These are phyloP conservation scores for Astrothelium macrocarpum DNA, from an alignment of 495 filamentous ascomycete genomes.

Conservation along the genomic window DNA sequence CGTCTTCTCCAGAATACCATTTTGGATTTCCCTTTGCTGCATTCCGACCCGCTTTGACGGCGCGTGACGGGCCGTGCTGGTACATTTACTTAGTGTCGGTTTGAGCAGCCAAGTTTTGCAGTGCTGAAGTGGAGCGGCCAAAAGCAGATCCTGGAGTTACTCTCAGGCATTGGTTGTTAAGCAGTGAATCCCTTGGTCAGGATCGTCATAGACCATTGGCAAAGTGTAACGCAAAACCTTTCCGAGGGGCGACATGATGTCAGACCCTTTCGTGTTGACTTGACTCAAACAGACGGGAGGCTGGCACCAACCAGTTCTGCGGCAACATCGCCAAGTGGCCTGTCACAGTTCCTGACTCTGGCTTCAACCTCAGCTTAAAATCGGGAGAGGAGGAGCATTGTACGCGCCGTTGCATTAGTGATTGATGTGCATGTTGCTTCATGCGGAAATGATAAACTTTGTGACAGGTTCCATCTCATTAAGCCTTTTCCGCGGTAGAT, in stretches of 20 bases:
- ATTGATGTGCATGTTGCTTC: too few relatives aligned
- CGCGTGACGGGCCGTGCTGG: background rate
- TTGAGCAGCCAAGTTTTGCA: background rate
- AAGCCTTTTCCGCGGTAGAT: too few relatives aligned
- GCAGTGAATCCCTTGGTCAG: background rate
- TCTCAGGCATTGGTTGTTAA: background rate
- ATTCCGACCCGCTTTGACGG: background rate
- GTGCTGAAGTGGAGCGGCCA: too few relatives aligned
- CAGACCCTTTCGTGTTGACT: background rate
- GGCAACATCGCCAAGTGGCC: background rate
- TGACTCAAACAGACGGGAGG: background rate
- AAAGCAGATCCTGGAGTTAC: background rate
- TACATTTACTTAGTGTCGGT: too few relatives aligned
- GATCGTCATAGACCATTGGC: background rate
- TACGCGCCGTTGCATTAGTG: too few relatives aligned
- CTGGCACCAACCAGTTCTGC: background rate
- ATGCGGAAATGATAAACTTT: too few relatives aligned
- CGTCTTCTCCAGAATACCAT: background rate
- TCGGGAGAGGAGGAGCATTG: too few relatives aligned
- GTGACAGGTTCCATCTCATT: too few relatives aligned
- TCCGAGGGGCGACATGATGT: background rate
- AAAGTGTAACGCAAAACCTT: background rate
- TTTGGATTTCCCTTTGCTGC: background rate
- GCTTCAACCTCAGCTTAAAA: too few relatives aligned
- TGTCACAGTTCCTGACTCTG: too few relatives aligned